These are phyloP conservation scores for Euryodendron excelsum DNA, from an alignment of 148 eudicot genomes.

Conservation along the genomic window DNA sequence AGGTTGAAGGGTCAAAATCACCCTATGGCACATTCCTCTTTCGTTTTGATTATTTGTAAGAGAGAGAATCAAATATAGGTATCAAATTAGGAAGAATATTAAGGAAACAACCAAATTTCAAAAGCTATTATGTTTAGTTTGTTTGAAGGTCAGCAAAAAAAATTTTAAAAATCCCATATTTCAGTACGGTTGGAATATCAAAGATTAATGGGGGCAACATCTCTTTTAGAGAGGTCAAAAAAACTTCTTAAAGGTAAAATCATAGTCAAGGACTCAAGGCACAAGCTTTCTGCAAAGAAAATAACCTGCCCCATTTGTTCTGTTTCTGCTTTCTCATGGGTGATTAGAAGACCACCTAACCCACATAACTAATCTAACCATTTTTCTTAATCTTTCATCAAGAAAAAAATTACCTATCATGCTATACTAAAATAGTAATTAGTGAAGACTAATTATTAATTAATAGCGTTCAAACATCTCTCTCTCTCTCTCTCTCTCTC, in stretches of 20 bases:
- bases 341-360: neutral
- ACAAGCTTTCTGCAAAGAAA: neutral
- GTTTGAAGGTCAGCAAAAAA: too few relatives aligned
- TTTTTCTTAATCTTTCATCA: neutral
- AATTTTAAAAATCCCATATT: too few relatives aligned
- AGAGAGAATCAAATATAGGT: too few relatives aligned
- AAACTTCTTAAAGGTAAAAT: neutral
- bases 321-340: neutral
- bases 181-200: conserved; percentile 6
- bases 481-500: neutral
- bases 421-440: neutral
- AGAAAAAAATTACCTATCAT: neutral
- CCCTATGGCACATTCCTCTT: too few relatives aligned
- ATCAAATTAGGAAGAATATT: too few relatives aligned
- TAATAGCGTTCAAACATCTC: neutral
- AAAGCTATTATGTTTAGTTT: neutral
- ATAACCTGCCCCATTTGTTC: neutral
- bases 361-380: neutral
- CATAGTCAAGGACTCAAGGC: conserved; percentile 4
- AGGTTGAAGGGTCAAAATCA: too few relatives aligned
- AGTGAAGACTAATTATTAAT: neutral
- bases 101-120: too few relatives aligned
- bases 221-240: neutral
- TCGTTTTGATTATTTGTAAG: too few relatives aligned
- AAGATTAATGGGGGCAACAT: neutral